Evolutionary conservation across 148 eudicot species (phyloP).

Genomic region (Silene conica): DNA sequence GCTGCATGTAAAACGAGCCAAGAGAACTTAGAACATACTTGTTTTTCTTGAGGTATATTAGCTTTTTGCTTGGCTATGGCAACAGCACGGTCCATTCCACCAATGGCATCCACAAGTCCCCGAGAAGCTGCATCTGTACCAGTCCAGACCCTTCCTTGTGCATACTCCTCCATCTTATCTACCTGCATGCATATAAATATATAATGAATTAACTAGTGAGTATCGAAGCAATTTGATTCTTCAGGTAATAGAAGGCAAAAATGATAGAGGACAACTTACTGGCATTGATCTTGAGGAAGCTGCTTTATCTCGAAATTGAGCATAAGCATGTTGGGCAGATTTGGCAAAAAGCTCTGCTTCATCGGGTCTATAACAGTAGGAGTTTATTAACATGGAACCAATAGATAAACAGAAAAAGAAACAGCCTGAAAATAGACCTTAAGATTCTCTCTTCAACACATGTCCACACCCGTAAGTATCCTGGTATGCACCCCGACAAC

Average conservation of each 20-base stretch:
- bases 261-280: conserved; percentile 31
- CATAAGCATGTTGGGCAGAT: conserved; percentile 63
- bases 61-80: conserved; percentile 92
- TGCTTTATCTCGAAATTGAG: conserved; percentile 85
- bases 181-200: conserved; percentile 34
- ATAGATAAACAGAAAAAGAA: background rate
- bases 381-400: background rate
- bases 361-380: conserved; percentile 49
- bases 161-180: conserved; percentile 85
- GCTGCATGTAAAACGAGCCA: conserved; percentile 6
- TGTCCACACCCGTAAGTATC: background rate
- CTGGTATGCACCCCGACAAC: background rate
- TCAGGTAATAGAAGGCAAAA: conserved; percentile 4
- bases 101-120: conserved; percentile 87
- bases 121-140: conserved; percentile 75
- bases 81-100: conserved; percentile 79
- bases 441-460: background rate
- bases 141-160: conserved; percentile 97
- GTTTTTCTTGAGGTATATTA: conserved; percentile 64
- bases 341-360: conserved; percentile 88
- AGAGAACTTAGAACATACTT: conserved; percentile 33
- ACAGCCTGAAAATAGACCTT: background rate
- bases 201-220: conserved; percentile 9
- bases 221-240: background rate
- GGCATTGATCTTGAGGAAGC: conserved; percentile 90